Base-by-base conservation (phyloP, 305 asterid species). In the Petunia hybrid region DNA sequence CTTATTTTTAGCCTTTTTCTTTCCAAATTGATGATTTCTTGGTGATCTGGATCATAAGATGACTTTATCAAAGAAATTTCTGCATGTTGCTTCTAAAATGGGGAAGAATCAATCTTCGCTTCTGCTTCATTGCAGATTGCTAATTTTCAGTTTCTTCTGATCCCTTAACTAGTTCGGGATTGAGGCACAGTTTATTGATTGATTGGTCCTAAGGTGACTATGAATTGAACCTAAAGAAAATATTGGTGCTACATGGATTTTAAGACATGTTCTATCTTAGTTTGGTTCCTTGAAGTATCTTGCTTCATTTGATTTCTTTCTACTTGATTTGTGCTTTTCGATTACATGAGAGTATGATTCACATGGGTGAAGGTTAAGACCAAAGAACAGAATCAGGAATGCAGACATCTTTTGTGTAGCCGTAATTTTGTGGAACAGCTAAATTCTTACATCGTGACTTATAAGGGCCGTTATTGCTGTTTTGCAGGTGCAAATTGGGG, bases 401-500 rank as follows among this genome's bases (percentile, higher is more conserved):
- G 56, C 10, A 51, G 1, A 51, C 56, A 51, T 55, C 6, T 55
- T 55, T 55, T 55, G 22, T 55, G 60, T 55, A n/a, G 13, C 22
- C 16, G 13, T 55, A 13, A 12, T 4, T 14, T 55, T 55, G 60
- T 55, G 13, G 5, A 55, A 12, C 1, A 55, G 7, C 6, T 55
- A 4, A 4, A 12, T 55, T 55, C 22, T 55, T 55, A 0, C 4
- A 40, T 56, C 78, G 62, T 66, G 7, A 51, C 42, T 68, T 65
- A 56, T 14, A 22, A 55, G 68, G 63, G 45, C 60, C 46, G 43
- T 64, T 82, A 71, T 81, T 66, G 76, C 85, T 75, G 51, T 86
- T 42, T 4, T 62, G 1, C 89, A 95, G 99, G 97, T 93, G 69
- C 99, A 92, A 93, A 89, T 95, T 78, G 99, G 99, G 43, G 67